These are phyloP conservation scores for Platanthera guangdongensis DNA, from an alignment of 106 monocot species.

Conservation along the genomic window DNA sequence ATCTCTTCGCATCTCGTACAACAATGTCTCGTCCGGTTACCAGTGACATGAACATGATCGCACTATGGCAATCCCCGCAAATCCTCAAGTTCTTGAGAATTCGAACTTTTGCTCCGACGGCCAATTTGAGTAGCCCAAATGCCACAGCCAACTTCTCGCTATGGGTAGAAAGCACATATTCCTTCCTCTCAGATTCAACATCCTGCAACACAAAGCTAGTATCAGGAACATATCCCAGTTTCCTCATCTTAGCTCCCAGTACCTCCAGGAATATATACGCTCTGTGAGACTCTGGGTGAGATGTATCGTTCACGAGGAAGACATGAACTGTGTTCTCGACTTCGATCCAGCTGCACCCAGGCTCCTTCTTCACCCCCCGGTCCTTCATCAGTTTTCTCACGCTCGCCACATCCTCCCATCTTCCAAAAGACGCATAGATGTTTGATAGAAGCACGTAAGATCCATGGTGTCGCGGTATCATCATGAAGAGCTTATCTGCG, in stretches of 20 bases:
- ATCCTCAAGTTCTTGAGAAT: slow-evolving; percentile 76
- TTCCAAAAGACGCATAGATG: slow-evolving; percentile 62
- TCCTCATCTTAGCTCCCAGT: slow-evolving; percentile 52
- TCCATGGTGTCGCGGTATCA: slow-evolving; percentile 67
- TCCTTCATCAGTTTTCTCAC: slow-evolving; percentile 89
- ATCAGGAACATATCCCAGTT: slow-evolving; percentile 65
- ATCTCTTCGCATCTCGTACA: slow-evolving; percentile 64
- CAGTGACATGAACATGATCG: slow-evolving; percentile 54
- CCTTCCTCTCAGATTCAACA: slow-evolving; percentile 45
- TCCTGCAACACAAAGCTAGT: slow-evolving; percentile 66
- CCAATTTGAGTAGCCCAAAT: slow-evolving; percentile 46
- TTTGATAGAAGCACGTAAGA: slow-evolving; percentile 75
- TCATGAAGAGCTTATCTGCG: slow-evolving; percentile 63
- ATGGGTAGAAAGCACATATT: slow-evolving; percentile 45
- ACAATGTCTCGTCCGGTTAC: slow-evolving; percentile 55
- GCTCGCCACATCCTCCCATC: slow-evolving; percentile 64
- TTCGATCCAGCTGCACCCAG: slow-evolving; percentile 82
- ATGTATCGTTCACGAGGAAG: slow-evolving; percentile 54
- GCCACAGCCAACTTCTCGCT: slow-evolving; percentile 67
- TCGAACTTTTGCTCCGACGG: slow-evolving; percentile 31
- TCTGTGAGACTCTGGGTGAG: slow-evolving; percentile 31
- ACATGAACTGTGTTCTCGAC: slow-evolving; percentile 48
- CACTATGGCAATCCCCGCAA: slow-evolving; percentile 65
- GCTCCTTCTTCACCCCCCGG: slow-evolving; percentile 69
- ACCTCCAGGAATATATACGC: slow-evolving; percentile 34